phyloP scores from a whole-genome alignment of 2,329 filamentous ascomycete species.

The Shiraia sp. region DNA sequence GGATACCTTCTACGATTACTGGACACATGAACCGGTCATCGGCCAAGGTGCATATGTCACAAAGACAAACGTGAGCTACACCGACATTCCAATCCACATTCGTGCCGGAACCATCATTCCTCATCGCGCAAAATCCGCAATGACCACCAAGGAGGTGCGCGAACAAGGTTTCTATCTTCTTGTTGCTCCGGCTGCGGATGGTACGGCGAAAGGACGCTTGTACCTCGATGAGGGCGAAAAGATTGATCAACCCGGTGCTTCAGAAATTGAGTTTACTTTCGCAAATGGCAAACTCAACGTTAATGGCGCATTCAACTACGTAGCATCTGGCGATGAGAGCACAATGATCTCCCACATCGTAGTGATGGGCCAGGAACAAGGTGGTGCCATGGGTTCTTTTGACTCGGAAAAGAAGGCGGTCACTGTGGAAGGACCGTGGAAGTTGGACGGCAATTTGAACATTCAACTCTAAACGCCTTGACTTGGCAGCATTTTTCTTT shows the following conservation, averaged over 20 bases:
- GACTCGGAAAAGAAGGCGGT: conserved; percentile 16
- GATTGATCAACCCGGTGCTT: conserved; percentile 61
- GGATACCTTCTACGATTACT: conserved; percentile 65
- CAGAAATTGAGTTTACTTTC: conserved; percentile 64
- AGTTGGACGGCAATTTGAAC: conserved; percentile 24
- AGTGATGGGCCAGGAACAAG: conserved; percentile 31
- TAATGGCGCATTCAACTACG: conserved; percentile 60
- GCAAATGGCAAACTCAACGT: conserved; percentile 55
- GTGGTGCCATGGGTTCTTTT: conserved; percentile 17
- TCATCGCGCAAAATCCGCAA: conserved; percentile 57
- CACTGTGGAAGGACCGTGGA: conserved; percentile 35
- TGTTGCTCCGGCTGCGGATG: conserved; percentile 66
- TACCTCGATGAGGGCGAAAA: conserved; percentile 80
- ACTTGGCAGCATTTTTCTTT: too few relatives aligned
- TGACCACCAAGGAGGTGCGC: conserved; percentile 66
- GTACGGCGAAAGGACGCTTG: conserved; percentile 66
- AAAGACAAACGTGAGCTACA: conserved; percentile 52
- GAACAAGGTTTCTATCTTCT: conserved; percentile 71
- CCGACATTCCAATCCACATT: conserved; percentile 68
- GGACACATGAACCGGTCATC: conserved; percentile 53
- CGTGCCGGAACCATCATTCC: conserved; percentile 69
- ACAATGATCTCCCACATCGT: conserved; percentile 29
- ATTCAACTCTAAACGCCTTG: conserved; percentile 21
- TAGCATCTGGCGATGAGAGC: conserved; percentile 23
- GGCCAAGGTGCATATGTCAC: conserved; percentile 53